Evolutionary conservation across 441 rosid genomes (phyloP), one percentile per base, ranked within the genome.

Genomic region (Jatropha multifida): DNA sequence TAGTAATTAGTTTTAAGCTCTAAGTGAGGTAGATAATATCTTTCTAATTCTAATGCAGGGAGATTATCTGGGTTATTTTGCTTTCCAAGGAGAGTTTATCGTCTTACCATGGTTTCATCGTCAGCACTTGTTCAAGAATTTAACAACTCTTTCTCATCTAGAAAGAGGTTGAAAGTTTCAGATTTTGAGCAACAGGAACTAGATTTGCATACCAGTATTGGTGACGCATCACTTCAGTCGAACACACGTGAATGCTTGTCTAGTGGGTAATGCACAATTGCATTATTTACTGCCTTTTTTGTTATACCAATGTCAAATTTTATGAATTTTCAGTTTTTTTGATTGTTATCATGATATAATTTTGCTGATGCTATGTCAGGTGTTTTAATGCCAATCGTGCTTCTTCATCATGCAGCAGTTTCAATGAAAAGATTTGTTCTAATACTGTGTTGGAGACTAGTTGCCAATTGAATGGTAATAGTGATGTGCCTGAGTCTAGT

Each of bases 381-480:
- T 76, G 82, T 69, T 74, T 55, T 70, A 81, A 79, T 67, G 27
- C 74, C 51, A 78, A 74, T 54, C 71, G 80, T 44, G 63, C 80
- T 56, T 73, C 84, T 68, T 86, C 88, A 0, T 76, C 88, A 64
- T 74, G 78, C 75, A 74, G 77, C 64, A 73, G 80, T 81, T 77
- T 76, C 41, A 90, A 86, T 64, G 87, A 87, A 76, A 82, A 66
- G 12, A 69, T 79, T 56, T 79, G 86, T 75, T 65, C 82, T 40
- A 80, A 80, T 76, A 77, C 87, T 58, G 76, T 80, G 37, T 79
- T 82, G 52, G 91, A 88, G 79, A 81, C 80, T 80, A 86, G 88
- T 75, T 92, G 88, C 77, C 90, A 86, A 69, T 88, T 87, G 37
- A 95, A 86, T 83, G 97, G 95, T 49, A 86, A 83, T 71, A 65